phyloP scores from a whole-genome alignment of 148 eudicot species.

The Rhododendron ferrugineum region DNA sequence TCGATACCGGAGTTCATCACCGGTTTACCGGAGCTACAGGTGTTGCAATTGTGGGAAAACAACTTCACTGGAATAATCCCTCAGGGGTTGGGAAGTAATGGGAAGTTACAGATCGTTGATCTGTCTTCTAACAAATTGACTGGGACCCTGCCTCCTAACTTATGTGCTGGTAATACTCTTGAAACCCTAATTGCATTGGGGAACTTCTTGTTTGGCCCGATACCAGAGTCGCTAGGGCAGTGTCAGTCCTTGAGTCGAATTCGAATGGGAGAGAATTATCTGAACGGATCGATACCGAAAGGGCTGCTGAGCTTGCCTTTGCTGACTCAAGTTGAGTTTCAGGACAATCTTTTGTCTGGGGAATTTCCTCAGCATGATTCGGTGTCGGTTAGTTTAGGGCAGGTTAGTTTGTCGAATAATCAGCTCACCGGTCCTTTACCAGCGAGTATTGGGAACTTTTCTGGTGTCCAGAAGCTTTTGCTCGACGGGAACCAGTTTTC shows the following conservation, averaged over 20 bases:
- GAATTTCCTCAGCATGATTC: slow-evolving; percentile 55
- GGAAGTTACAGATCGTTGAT: slow-evolving; percentile 55
- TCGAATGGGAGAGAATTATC: slow-evolving; percentile 82
- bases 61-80: slow-evolving; percentile 87
- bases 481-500: slow-evolving; percentile 69
- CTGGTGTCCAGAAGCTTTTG: slow-evolving; percentile 73
- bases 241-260: slow-evolving; percentile 61
- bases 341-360: slow-evolving; percentile 69
- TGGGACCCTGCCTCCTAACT: slow-evolving; percentile 56
- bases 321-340: slow-evolving; percentile 83
- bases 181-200: slow-evolving; percentile 65
- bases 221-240: slow-evolving; percentile 70
- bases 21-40: slow-evolving; percentile 69
- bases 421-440: slow-evolving; percentile 73
- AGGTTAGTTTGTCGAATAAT: slow-evolving; percentile 77
- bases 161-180: slow-evolving; percentile 56
- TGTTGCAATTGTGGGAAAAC: slow-evolving; percentile 88
- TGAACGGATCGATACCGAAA: slow-evolving; percentile 84
- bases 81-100: slow-evolving; percentile 50
- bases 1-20: slow-evolving; percentile 77
- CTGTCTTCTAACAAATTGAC: slow-evolving; percentile 85
- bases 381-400: slow-evolving; percentile 54
- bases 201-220: slow-evolving; percentile 70
- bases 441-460: slow-evolving; percentile 65
- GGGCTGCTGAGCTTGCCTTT: slow-evolving; percentile 69